Conservation (phyloP, 225 moss, liverwort and hornwort species). For the Pseudoscleropodium purum region DNA sequence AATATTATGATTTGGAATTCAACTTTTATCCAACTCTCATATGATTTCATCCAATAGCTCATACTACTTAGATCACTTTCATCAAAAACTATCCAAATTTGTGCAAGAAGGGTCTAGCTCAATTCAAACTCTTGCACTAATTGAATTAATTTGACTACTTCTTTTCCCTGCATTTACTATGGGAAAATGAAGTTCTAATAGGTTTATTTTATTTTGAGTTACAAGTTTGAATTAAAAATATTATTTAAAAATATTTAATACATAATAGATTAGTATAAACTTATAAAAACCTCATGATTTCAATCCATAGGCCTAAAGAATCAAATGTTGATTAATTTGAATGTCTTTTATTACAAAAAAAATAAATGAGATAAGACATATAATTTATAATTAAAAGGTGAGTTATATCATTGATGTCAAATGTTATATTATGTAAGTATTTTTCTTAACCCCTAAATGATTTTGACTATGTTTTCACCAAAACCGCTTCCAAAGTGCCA, state of each 20-base stretch:
- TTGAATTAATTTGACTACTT: background rate
- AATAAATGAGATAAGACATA: background rate
- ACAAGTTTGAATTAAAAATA: background rate
- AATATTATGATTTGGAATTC: background rate
- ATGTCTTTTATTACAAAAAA: background rate
- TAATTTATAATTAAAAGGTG: background rate
- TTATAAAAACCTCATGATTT: background rate
- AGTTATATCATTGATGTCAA: too few relatives aligned
- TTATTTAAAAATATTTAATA: background rate
- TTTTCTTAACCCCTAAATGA: too few relatives aligned
- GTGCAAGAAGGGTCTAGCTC: fast-evolving
- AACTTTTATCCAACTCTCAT: background rate
- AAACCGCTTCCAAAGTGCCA: too few relatives aligned
- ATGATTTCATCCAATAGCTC: too few relatives aligned
- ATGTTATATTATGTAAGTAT: background rate
- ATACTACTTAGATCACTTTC: background rate
- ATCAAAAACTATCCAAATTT: background rate
- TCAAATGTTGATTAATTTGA: background rate
- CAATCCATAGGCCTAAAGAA: background rate
- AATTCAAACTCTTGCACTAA: background rate
- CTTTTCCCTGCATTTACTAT: background rate
- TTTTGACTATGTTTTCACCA: too few relatives aligned
- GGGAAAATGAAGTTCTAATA: background rate
- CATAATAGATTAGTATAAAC: background rate
- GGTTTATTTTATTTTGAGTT: background rate